Evolutionary conservation across 768 basidiomycete species (phyloP), one percentile per base, ranked within the genome.

Genomic region (Lentinula boryana): DNA sequence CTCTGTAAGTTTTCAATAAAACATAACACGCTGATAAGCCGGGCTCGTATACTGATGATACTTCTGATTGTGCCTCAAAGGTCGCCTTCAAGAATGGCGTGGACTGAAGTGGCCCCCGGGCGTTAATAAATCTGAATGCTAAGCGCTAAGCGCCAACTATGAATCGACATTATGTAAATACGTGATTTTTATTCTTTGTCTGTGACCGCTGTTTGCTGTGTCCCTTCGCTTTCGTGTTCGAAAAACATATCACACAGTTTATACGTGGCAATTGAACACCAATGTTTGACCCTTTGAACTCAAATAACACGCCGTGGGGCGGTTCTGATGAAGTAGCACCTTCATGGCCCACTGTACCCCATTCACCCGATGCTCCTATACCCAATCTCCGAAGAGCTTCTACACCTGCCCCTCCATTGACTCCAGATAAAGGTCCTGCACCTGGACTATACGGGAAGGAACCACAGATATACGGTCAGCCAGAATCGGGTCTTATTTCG

Each of bases 401-500:
- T 5, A 76, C 86, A 8, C 78, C 86, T 18, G 71, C 75, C 15
- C 76, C 82, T 35, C 74, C 79, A 56, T 27, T 40, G 31, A 77
- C 80, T 9, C 78, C 82, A 0, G 81, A 82, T 63, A 82, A 79
- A 64, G 78, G 80, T 3, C 81, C 83, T 27, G 60, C 81, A 8
- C 78, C 79, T 23, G 86, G 86, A 15, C 70, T 84, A 8, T 92
- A 88, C 63, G 90, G 90, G 54, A 87, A 84, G 68, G 88, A 90
- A 66, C 89, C 92, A 0, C 88, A 88, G 72, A 91, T 94, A 63
- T 94, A 94, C 64, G 92, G 92, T 3, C 89, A 90, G 70, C 91
- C 91, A 0, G 89, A 89, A 56, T 82, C 87, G 44, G 92, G 93
- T 2, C 82, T 94, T 32, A 85, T 94, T 58, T 92, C 92, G 23